Evolutionary conservation across 352 stramenopile genomes (phyloP).

Genomic region (Phytophthora multivora): DNA sequence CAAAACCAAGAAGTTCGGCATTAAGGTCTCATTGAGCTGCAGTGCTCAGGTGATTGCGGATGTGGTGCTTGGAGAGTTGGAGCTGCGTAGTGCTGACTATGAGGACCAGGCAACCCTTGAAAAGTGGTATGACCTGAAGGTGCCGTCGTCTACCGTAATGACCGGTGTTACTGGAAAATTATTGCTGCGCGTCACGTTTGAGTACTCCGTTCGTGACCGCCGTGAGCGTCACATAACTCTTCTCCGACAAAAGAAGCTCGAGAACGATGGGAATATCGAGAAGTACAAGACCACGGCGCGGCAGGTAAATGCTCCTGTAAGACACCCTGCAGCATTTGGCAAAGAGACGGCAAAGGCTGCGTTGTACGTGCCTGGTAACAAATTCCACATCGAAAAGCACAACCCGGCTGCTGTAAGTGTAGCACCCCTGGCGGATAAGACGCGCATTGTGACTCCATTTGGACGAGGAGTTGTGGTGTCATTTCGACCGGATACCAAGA

Average conservation of each 20-base stretch:
- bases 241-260: constrained; percentile 59
- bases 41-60: constrained; percentile 67
- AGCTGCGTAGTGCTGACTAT: constrained; percentile 56
- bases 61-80: constrained; percentile 67
- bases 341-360: constrained; percentile 47
- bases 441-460: constrained; percentile 74
- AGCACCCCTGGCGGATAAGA: constrained; percentile 74
- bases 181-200: constrained; percentile 63
- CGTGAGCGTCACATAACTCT: constrained; percentile 43
- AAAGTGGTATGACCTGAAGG: constrained; percentile 59
- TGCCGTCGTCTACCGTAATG: constrained; percentile 32
- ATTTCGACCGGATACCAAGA: constrained; percentile 73
- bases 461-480: constrained; percentile 71
- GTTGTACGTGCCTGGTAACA: constrained; percentile 80
- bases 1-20: constrained; percentile 69
- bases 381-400: constrained; percentile 64
- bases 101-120: constrained; percentile 64
- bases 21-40: constrained; percentile 68
- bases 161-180: constrained; percentile 44
- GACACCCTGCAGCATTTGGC: constrained; percentile 79
- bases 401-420: constrained; percentile 70
- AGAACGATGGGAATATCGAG: constrained; percentile 72
- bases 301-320: constrained; percentile 47
- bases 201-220: constrained; percentile 53
- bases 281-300: constrained; percentile 60